Conservation (phyloP, 2,329 filamentous ascomycete species). For the Calonectria pauciramosa region DNA sequence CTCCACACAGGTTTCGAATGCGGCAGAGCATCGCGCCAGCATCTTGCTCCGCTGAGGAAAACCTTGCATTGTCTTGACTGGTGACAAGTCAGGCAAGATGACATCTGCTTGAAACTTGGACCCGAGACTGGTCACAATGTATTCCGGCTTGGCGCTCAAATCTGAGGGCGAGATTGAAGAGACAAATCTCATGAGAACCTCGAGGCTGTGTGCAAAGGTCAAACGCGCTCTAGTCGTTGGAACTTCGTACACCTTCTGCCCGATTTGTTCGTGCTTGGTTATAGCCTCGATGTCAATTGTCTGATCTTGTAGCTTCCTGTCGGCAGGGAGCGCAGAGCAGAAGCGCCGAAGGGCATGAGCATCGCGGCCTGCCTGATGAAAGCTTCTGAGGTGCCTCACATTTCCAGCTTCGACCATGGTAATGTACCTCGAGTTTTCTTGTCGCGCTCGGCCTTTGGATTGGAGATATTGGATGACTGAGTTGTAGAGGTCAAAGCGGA, state of each 20-base stretch:
- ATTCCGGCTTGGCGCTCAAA: constrained; percentile 63
- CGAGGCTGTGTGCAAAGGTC: constrained; percentile 81
- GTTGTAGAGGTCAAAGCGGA: constrained; percentile 87
- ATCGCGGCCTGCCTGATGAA: constrained; percentile 72
- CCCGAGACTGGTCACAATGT: constrained; percentile 69
- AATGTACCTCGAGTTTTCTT: constrained; percentile 82
- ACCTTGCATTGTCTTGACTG: constrained; percentile 77
- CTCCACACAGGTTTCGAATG: constrained; percentile 83
- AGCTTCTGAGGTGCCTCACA: constrained; percentile 65
- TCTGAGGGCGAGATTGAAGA: constrained; percentile 66
- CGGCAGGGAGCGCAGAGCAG: constrained; percentile 79
- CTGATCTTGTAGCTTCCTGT: constrained; percentile 67
- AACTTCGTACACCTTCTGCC: constrained; percentile 70
- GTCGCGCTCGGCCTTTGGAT: constrained; percentile 88
- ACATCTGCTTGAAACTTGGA: constrained; percentile 82
- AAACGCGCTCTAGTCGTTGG: constrained; percentile 80
- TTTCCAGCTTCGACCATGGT: constrained; percentile 87
- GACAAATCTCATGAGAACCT: constrained; percentile 80
- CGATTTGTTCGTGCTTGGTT: constrained; percentile 36
- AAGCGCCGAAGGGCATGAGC: constrained; percentile 79
- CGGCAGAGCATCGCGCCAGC: constrained; percentile 88
- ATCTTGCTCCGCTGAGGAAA: constrained; percentile 76
- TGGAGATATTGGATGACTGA: constrained; percentile 97
- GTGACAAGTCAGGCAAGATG: constrained; percentile 80
- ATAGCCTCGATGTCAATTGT: constrained; percentile 31